These are phyloP conservation scores for Pseudocercospora macadamiae DNA, from an alignment of 2,329 filamentous ascomycete genomes.

Conservation along the genomic window DNA sequence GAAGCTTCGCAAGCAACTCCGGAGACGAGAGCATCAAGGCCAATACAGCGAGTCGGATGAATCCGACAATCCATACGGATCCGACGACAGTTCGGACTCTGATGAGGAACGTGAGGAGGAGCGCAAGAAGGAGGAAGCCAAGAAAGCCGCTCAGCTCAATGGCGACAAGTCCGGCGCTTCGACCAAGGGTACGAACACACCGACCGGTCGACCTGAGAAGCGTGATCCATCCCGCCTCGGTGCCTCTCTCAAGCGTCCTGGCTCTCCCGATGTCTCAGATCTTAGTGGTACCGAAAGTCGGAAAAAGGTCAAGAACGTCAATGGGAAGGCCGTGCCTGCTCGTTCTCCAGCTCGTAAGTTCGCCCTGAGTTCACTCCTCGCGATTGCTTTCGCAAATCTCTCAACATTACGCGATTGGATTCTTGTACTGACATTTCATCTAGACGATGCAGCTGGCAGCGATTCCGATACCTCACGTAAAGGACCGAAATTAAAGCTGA, in stretches of 20 bases:
- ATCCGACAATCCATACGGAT: conserved; percentile 45
- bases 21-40: conserved; percentile 81
- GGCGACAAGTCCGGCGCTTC: conserved; percentile 60
- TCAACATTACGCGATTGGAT: neutral
- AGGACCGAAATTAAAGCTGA: conserved; percentile 56
- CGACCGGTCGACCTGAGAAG: conserved; percentile 58
- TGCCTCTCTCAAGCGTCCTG: conserved; percentile 73
- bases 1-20: conserved; percentile 75
- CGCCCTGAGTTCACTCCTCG: too few relatives aligned
- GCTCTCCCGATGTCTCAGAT: conserved; percentile 85
- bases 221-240: conserved; percentile 57
- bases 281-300: conserved; percentile 87
- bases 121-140: conserved; percentile 58
- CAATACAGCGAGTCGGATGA: conserved; percentile 75
- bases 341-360: conserved; percentile 28
- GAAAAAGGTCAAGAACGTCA: conserved; percentile 63
- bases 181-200: conserved; percentile 71
- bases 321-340: conserved; percentile 43
- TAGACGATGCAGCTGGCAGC: conserved; percentile 56
- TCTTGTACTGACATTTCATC: conserved; percentile 17
- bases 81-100: conserved; percentile 63
- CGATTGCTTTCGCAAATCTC: neutral
- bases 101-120: conserved; percentile 62
- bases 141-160: conserved; percentile 51
- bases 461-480: conserved; percentile 72